Evolutionary conservation across 257 asterid species (phyloP).

Genomic region (Asclepias syriaca): DNA sequence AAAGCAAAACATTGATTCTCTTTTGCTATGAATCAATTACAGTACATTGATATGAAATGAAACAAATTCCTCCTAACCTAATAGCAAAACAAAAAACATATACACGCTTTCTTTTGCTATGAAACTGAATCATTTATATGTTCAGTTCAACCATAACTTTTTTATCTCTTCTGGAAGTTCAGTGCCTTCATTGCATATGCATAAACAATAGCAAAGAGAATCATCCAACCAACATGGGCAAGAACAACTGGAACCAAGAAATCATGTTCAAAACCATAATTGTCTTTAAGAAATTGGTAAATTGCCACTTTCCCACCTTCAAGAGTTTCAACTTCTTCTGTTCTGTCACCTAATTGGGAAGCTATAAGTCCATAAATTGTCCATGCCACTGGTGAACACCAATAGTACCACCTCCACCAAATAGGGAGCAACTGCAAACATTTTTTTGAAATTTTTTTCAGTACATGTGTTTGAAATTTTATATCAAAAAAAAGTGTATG

Average conservation of each 20-base stretch:
- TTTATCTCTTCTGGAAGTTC: conserved; percentile 62
- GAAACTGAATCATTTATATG: too few relatives aligned
- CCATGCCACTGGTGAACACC: conserved; percentile 30
- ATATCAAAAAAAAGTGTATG: neutral
- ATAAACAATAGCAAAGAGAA: conserved; percentile 63
- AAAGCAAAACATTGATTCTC: too few relatives aligned
- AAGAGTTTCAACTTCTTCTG: conserved; percentile 22
- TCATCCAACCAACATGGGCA: conserved; percentile 80
- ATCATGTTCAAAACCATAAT: conserved; percentile 55
- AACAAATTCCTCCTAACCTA: too few relatives aligned
- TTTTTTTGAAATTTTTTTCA: neutral
- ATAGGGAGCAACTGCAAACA: conserved; percentile 59
- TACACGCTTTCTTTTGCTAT: too few relatives aligned
- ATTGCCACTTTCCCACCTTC: conserved; percentile 20
- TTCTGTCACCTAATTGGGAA: conserved; percentile 57
- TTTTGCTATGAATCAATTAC: too few relatives aligned
- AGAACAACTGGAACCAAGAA: conserved; percentile 51
- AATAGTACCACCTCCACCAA: conserved; percentile 95
- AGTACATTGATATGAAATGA: too few relatives aligned
- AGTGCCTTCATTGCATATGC: conserved; percentile 76
- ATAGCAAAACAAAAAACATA: too few relatives aligned
- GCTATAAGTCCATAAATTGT: conserved; percentile 17
- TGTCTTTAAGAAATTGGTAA: conserved; percentile 32
- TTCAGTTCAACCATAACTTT: neutral
- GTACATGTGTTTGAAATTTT: neutral